phyloP scores from a whole-genome alignment of 2,329 filamentous ascomycete species.

The Colletotrichum gigasporum region DNA sequence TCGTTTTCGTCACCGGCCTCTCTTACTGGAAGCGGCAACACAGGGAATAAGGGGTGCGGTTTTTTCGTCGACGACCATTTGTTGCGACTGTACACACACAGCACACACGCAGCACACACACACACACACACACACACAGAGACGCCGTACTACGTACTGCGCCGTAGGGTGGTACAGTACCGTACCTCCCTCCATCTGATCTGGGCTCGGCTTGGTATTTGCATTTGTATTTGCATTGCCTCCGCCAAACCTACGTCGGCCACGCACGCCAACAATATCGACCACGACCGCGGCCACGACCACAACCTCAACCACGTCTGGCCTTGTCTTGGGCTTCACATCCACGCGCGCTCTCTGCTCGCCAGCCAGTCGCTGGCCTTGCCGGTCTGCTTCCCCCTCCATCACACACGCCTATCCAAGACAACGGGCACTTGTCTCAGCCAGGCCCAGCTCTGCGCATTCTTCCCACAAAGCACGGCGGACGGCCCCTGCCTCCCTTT shows the following conservation, averaged over 20 bases:
- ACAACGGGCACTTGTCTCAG: constrained; percentile 28
- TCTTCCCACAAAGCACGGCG: constrained; percentile 19
- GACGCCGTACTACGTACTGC: too few relatives aligned
- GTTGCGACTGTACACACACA: neutral
- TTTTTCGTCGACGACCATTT: neutral
- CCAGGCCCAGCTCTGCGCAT: constrained; percentile 7
- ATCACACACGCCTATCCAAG: constrained; percentile 3
- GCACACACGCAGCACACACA: too few relatives aligned
- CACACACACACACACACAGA: too few relatives aligned
- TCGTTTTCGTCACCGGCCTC: too few relatives aligned
- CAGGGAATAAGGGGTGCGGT: constrained; percentile 18
- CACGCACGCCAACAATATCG: neutral
- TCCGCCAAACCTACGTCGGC: constrained; percentile 3
- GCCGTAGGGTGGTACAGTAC: too few relatives aligned
- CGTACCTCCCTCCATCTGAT: too few relatives aligned
- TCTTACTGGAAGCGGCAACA: constrained; percentile 6
- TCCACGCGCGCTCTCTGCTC: too few relatives aligned
- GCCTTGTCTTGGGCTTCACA: neutral
- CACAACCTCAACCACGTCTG: neutral
- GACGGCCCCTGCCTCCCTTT: constrained; percentile 20
- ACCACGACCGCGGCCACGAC: neutral
- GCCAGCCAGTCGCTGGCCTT: neutral
- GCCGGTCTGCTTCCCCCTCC: neutral
- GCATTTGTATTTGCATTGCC: constrained; percentile 6
- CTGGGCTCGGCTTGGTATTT: neutral